Conservation (phyloP, 108 stramenopile genomes). For the Seminavis robusta region DNA sequence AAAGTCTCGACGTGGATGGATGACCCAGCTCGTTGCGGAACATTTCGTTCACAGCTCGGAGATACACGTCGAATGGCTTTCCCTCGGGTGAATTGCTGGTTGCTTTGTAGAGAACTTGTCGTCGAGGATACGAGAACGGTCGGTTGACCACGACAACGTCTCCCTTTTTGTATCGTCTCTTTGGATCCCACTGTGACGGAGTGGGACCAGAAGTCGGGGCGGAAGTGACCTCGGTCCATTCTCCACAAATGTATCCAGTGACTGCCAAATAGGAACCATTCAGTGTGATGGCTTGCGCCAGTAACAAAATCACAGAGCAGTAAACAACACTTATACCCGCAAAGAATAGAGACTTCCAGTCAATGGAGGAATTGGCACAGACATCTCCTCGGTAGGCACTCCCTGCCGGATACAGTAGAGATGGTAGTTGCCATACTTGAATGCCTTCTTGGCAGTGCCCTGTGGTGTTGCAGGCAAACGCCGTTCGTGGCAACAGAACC, state of each 20-base stretch:
- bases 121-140: too few relatives aligned
- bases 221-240: constrained; percentile 47
- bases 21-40: too few relatives aligned
- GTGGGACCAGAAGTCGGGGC: background rate
- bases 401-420: background rate
- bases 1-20: too few relatives aligned
- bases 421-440: background rate
- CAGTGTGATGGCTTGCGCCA: constrained; percentile 58
- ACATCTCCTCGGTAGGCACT: too few relatives aligned
- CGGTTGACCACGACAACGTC: constrained; percentile 36
- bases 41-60: constrained; percentile 58
- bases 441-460: constrained; percentile 15
- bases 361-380: background rate
- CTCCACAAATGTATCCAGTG: constrained; percentile 65
- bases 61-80: constrained; percentile 56
- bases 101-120: constrained; percentile 47
- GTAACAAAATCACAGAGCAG: constrained; percentile 19
- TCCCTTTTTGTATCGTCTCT: constrained; percentile 68
- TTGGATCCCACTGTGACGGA: constrained; percentile 62
- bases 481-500: constrained; percentile 52
- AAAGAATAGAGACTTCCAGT: background rate
- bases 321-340: background rate
- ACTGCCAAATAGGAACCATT: constrained; percentile 69
- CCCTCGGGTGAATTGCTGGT: constrained; percentile 67
- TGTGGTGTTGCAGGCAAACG: constrained; percentile 45